Evolutionary conservation across 2,329 filamentous ascomycete species (phyloP).

Genomic region (Colletotrichum chlorophyti): DNA sequence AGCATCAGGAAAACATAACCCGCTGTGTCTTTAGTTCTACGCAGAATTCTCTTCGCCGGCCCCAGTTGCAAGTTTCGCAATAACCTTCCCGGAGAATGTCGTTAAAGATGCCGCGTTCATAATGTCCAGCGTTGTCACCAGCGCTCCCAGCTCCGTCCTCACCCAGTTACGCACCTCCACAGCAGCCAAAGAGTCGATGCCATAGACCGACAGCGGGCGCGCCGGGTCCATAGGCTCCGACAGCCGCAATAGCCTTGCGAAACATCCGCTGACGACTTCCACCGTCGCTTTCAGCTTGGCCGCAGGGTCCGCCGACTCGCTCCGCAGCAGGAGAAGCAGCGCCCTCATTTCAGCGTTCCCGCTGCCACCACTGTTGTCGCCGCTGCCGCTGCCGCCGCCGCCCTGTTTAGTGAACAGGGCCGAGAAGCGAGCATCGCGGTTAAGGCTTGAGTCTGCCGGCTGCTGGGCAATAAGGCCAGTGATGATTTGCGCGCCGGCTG

Average conservation of each 20-base stretch:
- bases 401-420: neutral
- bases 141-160: constrained; percentile 32
- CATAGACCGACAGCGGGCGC: constrained; percentile 35
- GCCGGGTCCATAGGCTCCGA: constrained; percentile 33
- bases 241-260: constrained; percentile 30
- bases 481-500: neutral
- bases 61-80: no score
- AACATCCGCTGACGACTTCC: neutral
- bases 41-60: no score
- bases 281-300: neutral
- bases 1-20: no score
- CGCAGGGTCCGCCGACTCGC: neutral
- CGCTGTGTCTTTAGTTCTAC: no score
- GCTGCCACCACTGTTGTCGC: neutral
- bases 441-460: neutral
- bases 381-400: neutral
- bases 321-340: neutral
- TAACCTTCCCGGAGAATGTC: no score
- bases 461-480: neutral
- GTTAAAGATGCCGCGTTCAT: constrained; percentile 31
- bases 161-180: constrained; percentile 39
- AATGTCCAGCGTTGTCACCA: constrained; percentile 38
- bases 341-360: neutral
- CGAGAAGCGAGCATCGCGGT: neutral
- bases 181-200: constrained; percentile 38